A percentile compares a stretch with the other conserved stretches of the same genome.
phyloP scores from a whole-genome alignment of 2,329 filamentous ascomycete genomes.

The Pseudopithomyces maydicus region DNA sequence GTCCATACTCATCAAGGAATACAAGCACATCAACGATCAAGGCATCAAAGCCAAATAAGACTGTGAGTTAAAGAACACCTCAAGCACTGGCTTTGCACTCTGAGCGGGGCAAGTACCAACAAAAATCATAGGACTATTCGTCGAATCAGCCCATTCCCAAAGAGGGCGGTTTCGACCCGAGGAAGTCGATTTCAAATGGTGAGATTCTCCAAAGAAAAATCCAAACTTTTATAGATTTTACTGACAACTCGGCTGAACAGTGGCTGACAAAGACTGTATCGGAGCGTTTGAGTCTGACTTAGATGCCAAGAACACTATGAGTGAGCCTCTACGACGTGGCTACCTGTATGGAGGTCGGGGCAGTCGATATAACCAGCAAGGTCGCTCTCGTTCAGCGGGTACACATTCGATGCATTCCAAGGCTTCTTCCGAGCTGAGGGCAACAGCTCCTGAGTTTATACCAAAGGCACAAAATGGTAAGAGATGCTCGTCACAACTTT shows the following conservation, averaged over 20 bases:
- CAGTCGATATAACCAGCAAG: conserved; percentile 10
- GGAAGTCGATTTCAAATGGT: conserved; percentile 24
- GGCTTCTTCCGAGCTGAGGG: conserved; percentile 29
- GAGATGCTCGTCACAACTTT: not conserved
- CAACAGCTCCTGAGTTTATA: conserved; percentile 38
- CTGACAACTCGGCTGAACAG: conserved; percentile 3
- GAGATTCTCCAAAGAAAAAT: conserved; percentile 8
- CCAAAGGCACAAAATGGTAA: conserved; percentile 16
- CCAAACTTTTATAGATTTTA: not conserved
- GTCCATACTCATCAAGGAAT: conserved; percentile 5
- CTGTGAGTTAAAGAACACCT: not conserved
- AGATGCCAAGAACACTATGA: not conserved
- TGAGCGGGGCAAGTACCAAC: not conserved
- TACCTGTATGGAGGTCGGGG: conserved; percentile 15
- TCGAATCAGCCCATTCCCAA: not conserved
- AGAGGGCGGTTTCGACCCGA: conserved; percentile 8
- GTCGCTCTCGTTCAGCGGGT: conserved; percentile 10
- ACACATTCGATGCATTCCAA: conserved; percentile 22
- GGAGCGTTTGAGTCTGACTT: not conserved
- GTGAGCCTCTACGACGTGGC: not conserved
- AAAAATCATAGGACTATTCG: not conserved
- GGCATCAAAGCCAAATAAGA: not conserved
- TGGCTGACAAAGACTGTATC: not conserved
- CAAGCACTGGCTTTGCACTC: not conserved
- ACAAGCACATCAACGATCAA: conserved; percentile 26